Evolutionary conservation across 768 basidiomycete genomes (phyloP), one percentile per base, ranked within the genome.

Genomic region (Lactarius sanguifluus): DNA sequence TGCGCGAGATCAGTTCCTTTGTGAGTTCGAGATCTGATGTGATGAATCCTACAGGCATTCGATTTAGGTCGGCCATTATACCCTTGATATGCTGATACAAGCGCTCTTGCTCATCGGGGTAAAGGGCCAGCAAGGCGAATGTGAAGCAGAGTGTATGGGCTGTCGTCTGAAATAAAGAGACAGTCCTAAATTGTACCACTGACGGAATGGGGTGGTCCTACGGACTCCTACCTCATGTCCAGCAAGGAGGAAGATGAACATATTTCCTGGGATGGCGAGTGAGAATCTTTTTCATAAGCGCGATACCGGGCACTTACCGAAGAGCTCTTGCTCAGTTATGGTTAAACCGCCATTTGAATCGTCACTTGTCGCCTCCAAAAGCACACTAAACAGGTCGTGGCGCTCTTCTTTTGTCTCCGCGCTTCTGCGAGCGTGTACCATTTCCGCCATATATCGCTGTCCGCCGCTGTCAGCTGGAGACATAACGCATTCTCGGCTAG

Each of bases 81-180:
- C 64, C 60, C 25, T 71, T 75, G 64, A 80, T 77, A 61, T 76
- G 78, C 64, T 75, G 63, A 62, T 73, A 78, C 36, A 80, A 65
- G 55, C 72, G 77, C 62, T 77, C 80, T 71, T 83, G 82, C 61
- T 80, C 76, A 1, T 80, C 78, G 1, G 73, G 75, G 68, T 79
- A 73, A 15, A 82, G 71, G 0, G 82, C 82, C 3, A 83, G 74
- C 55, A 82, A 66, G 5, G 73, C 81, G 61, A 82, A 75, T 0
- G 77, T 68, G 69, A 76, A 81, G 58, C 74, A 74, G 5, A 81
- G 64, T 3, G 79, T 74, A 63, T 79, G 74, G 3, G 75, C 76
- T 0, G 80, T 76, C 3, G 80, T 79, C 79, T 80, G 47, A 20
- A 16, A 16, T 8, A 6, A 36, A n/a, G 12, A 40, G 34, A 10